phyloP scores from a whole-genome alignment of 805 yeast species.

The Clavispora phyllophila region DNA sequence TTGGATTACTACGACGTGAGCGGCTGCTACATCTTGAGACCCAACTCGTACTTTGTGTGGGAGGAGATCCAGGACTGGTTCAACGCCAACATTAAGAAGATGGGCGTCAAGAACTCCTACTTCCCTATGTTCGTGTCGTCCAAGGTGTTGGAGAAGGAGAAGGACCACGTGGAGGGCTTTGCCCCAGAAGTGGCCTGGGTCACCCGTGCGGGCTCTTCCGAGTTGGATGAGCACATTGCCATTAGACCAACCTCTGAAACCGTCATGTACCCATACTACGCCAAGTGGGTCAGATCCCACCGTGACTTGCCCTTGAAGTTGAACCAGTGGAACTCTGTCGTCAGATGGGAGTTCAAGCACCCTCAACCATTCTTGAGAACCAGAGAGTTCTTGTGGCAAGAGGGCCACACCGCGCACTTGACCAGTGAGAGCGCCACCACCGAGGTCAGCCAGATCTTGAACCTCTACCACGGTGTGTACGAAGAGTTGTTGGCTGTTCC shows the following conservation, averaged over 20 bases:
- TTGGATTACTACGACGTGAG: conserved; percentile 97
- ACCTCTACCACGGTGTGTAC: conserved; percentile 78
- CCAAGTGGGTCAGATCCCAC: conserved; percentile 98
- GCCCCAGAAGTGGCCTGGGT: conserved; percentile 99
- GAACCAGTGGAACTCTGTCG: conserved; percentile 99
- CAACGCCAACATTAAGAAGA: conserved; percentile 68
- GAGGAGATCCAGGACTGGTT: conserved; percentile 89
- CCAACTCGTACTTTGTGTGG: conserved; percentile 93
- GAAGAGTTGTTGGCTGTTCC: conserved; percentile 96
- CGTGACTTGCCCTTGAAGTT: conserved; percentile 94
- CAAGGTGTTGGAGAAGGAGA: conserved; percentile 91
- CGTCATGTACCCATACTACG: conserved; percentile 98
- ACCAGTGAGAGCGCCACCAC: conserved; percentile 72
- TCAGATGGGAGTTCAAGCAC: conserved; percentile 99
- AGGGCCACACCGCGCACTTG: conserved; percentile 97
- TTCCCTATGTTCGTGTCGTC: conserved; percentile 98
- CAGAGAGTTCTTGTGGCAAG: conserved; percentile 99
- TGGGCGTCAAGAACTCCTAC: conserved; percentile 93
- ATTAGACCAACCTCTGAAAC: conserved; percentile 99
- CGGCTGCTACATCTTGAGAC: conserved; percentile 97
- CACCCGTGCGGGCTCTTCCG: conserved; percentile 90
- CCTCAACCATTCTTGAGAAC: conserved; percentile 99
- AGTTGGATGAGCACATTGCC: conserved; percentile 96
- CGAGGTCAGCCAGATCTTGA: conserved; percentile 84
- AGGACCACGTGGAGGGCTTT: conserved; percentile 97